Evolutionary conservation across 2,329 filamentous ascomycete species (phyloP).

Genomic region (Dothidotthia symphoricarpi): DNA sequence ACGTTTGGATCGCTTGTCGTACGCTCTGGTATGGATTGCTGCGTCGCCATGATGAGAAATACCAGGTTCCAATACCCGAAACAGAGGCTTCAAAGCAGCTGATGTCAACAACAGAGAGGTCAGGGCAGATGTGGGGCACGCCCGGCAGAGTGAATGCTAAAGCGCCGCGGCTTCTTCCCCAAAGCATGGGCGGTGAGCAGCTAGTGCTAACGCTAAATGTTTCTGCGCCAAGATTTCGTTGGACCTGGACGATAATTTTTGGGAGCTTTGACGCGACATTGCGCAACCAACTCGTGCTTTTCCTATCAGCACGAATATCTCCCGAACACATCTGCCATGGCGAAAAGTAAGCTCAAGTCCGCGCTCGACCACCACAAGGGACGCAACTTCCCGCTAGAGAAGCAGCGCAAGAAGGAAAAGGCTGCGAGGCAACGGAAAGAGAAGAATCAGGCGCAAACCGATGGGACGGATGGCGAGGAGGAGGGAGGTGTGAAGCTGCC

Average conservation of each 20-base stretch:
- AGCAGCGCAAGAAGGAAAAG: constrained; percentile 68
- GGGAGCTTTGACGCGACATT: constrained; percentile 19
- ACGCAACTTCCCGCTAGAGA: constrained; percentile 71
- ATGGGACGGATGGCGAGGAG: constrained; percentile 11
- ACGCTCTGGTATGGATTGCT: constrained; percentile 21
- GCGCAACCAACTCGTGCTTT: constrained; percentile 5
- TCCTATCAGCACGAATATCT: background rate
- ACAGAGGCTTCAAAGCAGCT: background rate
- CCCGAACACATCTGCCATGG: constrained; percentile 32
- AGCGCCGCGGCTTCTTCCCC: constrained; percentile 26
- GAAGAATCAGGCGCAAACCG: constrained; percentile 23
- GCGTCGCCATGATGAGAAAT: constrained; percentile 18
- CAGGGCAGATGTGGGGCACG: background rate
- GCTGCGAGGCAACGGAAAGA: constrained; percentile 52
- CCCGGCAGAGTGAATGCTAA: constrained; percentile 11
- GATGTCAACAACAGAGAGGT: too few relatives aligned
- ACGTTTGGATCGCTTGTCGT: constrained; percentile 23
- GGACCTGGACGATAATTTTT: constrained; percentile 26
- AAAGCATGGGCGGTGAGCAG: constrained; percentile 29
- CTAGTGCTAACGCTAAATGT: constrained; percentile 28
- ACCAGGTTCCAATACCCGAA: background rate
- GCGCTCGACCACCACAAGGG: constrained; percentile 60
- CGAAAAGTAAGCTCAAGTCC: constrained; percentile 55
- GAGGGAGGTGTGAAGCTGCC: constrained; percentile 33
- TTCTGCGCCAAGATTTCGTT: constrained; percentile 42